Percentiles rank a stretch among this genome's conserved stretches.
phyloP scores from a whole-genome alignment of 306 rosid species.

The Acacia confusa region DNA sequence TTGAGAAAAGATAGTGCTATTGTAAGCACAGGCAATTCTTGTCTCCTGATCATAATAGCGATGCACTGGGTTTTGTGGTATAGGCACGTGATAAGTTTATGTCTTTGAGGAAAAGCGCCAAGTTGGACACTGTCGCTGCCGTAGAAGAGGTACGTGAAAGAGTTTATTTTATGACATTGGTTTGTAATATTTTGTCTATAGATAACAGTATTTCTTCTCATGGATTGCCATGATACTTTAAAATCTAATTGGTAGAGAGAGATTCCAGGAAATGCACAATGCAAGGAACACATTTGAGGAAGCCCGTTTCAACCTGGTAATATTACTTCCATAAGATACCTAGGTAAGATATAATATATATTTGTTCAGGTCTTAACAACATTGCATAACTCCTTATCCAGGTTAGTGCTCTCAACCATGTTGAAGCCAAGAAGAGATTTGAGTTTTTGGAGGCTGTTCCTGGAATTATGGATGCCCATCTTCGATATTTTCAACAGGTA shows the following conservation, averaged over 20 bases:
- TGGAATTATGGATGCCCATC: constrained; percentile 85
- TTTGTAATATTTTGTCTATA: neutral
- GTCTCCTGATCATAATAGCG: constrained; percentile 23
- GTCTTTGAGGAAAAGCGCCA: constrained; percentile 77
- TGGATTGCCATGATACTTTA: constrained; percentile 51
- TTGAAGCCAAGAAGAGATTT: constrained; percentile 76
- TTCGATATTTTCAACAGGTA: constrained; percentile 80
- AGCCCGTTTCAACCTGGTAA: constrained; percentile 88
- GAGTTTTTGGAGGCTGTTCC: constrained; percentile 84
- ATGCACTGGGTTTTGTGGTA: constrained; percentile 34
- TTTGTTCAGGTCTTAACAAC: constrained; percentile 20
- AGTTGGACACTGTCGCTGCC: constrained; percentile 51
- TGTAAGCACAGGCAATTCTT: constrained; percentile 2
- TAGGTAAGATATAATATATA: constrained; percentile 20
- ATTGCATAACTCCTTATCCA: constrained; percentile 33
- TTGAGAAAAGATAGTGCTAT: constrained; percentile 11
- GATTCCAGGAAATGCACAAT: constrained; percentile 76
- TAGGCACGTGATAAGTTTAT: constrained; percentile 83
- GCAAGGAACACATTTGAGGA: constrained; percentile 72
- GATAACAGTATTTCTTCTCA: constrained; percentile 35
- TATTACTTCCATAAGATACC: constrained; percentile 28
- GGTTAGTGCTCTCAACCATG: constrained; percentile 67
- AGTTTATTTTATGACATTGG: constrained; percentile 21
- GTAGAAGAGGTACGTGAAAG: constrained; percentile 63
- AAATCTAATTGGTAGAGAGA: constrained; percentile 72